Conservation (phyloP, 2,329 filamentous ascomycete species). For the Ophiostoma fasciatum region DNA sequence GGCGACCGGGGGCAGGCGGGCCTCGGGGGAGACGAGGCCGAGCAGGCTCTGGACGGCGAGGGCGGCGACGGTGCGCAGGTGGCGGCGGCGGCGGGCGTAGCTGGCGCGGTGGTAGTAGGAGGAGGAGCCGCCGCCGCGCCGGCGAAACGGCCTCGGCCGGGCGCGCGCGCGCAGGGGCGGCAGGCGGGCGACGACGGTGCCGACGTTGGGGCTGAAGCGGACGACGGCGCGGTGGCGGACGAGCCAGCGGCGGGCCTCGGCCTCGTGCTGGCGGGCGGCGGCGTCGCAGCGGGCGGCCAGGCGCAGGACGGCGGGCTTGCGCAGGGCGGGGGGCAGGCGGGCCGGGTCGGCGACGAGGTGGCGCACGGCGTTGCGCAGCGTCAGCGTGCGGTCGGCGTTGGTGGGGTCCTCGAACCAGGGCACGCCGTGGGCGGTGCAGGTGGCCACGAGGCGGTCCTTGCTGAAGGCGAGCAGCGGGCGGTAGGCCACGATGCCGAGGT, state of each 20-base stretch:
- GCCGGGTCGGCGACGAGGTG: conserved; percentile 35
- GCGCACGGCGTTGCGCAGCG: conserved; percentile 67
- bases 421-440: conserved; percentile 53
- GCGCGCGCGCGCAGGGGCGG: conserved; percentile 19
- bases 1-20: conserved; percentile 24
- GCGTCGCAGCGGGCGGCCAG: conserved; percentile 39
- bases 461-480: conserved; percentile 56
- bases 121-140: background rate
- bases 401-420: conserved; percentile 76
- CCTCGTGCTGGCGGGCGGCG: conserved; percentile 29
- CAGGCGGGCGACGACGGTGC: conserved; percentile 31
- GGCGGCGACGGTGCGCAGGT: conserved; percentile 29
- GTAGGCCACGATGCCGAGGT: conserved; percentile 50
- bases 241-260: conserved; percentile 41
- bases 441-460: conserved; percentile 60
- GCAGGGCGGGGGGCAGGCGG: conserved; percentile 55
- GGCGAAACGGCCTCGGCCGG: background rate
- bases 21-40: conserved; percentile 34
- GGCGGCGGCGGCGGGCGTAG: conserved; percentile 17
- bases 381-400: conserved; percentile 64
- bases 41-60: conserved; percentile 33
- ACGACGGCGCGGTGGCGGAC: conserved; percentile 28
- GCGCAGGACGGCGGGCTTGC: conserved; percentile 45
- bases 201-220: conserved; percentile 31
- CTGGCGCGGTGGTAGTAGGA: conserved; percentile 11